Base-by-base conservation (phyloP, 2,329 filamentous ascomycete species). In the Huntiella decipiens region DNA sequence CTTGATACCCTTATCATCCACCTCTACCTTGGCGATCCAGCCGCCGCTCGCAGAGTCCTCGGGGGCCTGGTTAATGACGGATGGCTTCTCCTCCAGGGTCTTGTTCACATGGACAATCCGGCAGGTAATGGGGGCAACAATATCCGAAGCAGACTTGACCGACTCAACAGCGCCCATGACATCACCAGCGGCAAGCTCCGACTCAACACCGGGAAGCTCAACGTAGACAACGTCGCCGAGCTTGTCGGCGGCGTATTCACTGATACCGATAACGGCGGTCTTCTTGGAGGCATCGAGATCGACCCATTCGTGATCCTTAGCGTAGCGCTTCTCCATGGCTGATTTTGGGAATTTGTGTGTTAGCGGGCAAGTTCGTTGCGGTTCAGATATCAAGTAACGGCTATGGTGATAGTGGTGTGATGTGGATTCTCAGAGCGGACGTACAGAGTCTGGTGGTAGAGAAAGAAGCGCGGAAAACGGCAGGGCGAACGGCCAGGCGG, bases 301-400 rank as follows among this genome's bases (percentile, higher is more conserved):
- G 61, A 98, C 78, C 91, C 91, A 98, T 69, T 98, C 91, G 70
- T 98, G 91, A 60, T 95, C 88, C 62, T 87, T 81, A 53, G 91
- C 95, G 71, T 93, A 98, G 62, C 79, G 83, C 66, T 91, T 88
- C 53, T 73, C 66, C 19, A 46, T 37, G 12, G 16, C 13, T 39
- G 22, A 10, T 28, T 28, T 6, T 5, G 37, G 10, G 15, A 34
- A 31, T 38, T 46, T 31, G 22, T 34, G 7, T 46, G 34, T 19
- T 41, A 35, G 44, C 13, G 37, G 19, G n/a, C 22, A 17, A 36
- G 5, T 28, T 28, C 22, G 22, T 8, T 28, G 22, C 1, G 22
- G 8, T 28, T 28, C 7, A 28, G 12, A 19, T 17, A 11, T 11
- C 37, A 39, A 39, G 37, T 13, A 28, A 7, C 5, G 6, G 5